Conservation (phyloP, 1,284 basidiomycete species). For the Pholiota adiposa region DNA sequence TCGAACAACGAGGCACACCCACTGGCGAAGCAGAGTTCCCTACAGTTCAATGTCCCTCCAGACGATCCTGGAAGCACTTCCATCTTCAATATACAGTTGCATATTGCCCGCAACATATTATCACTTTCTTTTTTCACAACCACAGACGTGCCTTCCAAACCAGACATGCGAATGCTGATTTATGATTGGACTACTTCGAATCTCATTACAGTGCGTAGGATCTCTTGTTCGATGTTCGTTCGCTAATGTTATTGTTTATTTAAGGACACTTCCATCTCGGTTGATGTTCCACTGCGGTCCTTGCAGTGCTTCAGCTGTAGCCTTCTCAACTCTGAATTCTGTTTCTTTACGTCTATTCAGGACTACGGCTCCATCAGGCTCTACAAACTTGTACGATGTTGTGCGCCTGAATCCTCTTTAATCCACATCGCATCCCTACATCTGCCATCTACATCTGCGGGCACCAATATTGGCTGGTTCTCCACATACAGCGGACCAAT, state of each 20-base stretch:
- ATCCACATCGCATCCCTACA: background rate
- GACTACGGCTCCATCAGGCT: background rate
- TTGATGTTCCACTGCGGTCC: too few species aligned
- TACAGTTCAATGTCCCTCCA: background rate
- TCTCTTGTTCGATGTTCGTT: too few species aligned
- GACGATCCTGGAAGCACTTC: background rate
- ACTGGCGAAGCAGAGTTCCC: background rate
- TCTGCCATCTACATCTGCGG: background rate
- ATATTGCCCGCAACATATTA: background rate
- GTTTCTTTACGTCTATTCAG: background rate
- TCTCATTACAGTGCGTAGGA: background rate
- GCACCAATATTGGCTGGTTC: background rate
- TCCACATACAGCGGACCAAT: background rate
- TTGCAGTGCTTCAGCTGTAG: too few species aligned
- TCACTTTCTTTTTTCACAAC: background rate
- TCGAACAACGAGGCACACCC: background rate
- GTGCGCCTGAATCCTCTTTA: background rate
- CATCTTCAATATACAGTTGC: background rate
- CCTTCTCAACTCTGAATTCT: background rate
- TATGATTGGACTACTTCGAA: background rate
- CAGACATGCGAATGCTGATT: background rate
- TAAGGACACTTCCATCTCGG: too few species aligned
- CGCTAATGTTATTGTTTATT: too few species aligned
- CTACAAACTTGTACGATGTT: background rate
- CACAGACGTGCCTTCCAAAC: background rate